These are phyloP conservation scores for Chlorophyllum brunneum DNA, from an alignment of 768 basidiomycete genomes.

Conservation along the genomic window DNA sequence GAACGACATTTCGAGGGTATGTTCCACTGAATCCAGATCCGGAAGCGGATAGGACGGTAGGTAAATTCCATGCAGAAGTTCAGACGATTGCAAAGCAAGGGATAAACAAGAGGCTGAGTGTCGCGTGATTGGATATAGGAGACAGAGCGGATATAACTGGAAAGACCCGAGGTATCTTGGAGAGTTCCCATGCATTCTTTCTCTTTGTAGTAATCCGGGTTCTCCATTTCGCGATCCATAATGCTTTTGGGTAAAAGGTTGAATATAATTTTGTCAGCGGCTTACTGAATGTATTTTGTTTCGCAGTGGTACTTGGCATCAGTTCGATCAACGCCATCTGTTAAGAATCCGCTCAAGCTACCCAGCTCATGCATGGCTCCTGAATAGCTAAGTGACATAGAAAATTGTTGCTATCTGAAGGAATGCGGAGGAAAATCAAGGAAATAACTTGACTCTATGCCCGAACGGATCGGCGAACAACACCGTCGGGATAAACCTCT, in stretches of 20 bases:
- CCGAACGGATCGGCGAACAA: slow-evolving; percentile 72
- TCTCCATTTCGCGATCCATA: slow-evolving; percentile 67
- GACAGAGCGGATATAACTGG: slow-evolving; percentile 66
- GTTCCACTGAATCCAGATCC: slow-evolving; percentile 64
- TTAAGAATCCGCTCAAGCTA: slow-evolving; percentile 42
- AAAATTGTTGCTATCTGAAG: no score
- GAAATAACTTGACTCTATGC: slow-evolving; percentile 56
- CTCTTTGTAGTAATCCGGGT: slow-evolving; percentile 67
- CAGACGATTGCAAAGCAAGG: slow-evolving; percentile 97
- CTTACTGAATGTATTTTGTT: slow-evolving; percentile 67
- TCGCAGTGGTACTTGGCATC: background rate
- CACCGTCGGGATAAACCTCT: slow-evolving; percentile 60
- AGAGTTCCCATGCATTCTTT: slow-evolving; percentile 52
- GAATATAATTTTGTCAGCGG: background rate
- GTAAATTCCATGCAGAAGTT: slow-evolving; percentile 55
- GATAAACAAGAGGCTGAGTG: slow-evolving; percentile 86
- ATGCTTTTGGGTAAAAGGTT: slow-evolving; percentile 61
- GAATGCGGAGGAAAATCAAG: no score
- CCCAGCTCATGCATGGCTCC: slow-evolving; percentile 51
- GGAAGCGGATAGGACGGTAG: slow-evolving; percentile 18
- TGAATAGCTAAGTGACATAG: slow-evolving; percentile 20
- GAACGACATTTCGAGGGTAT: slow-evolving; percentile 68
- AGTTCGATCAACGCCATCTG: background rate
- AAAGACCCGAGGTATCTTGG: slow-evolving; percentile 55
- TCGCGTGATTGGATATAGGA: slow-evolving; percentile 21